Evolutionary conservation across 2,329 filamentous ascomycete genomes (phyloP).

Genomic region (Phoma herbarum): DNA sequence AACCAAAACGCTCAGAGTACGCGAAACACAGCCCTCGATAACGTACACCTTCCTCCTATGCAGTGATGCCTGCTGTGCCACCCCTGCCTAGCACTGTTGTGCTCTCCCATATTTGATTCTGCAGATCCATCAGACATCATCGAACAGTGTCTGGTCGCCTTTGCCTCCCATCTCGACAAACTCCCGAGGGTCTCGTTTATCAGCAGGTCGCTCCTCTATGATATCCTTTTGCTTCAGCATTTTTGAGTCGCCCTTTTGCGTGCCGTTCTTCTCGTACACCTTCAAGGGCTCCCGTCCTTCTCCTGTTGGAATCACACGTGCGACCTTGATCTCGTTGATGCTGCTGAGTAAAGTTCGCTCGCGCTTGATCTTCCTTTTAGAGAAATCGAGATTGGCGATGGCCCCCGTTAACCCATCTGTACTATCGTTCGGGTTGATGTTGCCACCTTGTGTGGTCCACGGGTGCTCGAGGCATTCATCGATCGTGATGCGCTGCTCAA

Average conservation of each 20-base stretch:
- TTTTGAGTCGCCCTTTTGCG: constrained; percentile 30
- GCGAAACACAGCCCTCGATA: constrained; percentile 24
- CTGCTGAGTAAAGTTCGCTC: constrained; percentile 86
- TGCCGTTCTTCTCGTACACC: constrained; percentile 52
- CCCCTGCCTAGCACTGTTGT: constrained; percentile 8
- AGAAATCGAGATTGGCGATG: constrained; percentile 82
- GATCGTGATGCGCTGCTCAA: constrained; percentile 82
- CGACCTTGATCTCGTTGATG: constrained; percentile 77
- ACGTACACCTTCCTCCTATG: constrained; percentile 4
- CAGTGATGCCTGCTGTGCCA: constrained; percentile 1
- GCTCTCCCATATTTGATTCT: constrained; percentile 52
- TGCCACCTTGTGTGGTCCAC: constrained; percentile 73
- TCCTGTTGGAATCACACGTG: constrained; percentile 65
- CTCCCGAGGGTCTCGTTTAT: constrained; percentile 72
- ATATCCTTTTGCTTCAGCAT: constrained; percentile 29
- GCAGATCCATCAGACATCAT: constrained; percentile 54
- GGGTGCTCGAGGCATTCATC: constrained; percentile 92
- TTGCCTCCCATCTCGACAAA: constrained; percentile 88
- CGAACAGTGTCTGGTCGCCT: constrained; percentile 80
- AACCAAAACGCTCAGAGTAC: constrained; percentile 29
- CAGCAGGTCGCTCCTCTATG: constrained; percentile 72
- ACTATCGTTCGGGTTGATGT: constrained; percentile 75
- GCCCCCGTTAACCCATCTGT: constrained; percentile 93
- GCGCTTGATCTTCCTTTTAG: constrained; percentile 78
- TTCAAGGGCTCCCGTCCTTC: constrained; percentile 58